Evolutionary conservation across 768 basidiomycete species (phyloP), one percentile per base, ranked within the genome.

Genomic region (Trametes cubensis): DNA sequence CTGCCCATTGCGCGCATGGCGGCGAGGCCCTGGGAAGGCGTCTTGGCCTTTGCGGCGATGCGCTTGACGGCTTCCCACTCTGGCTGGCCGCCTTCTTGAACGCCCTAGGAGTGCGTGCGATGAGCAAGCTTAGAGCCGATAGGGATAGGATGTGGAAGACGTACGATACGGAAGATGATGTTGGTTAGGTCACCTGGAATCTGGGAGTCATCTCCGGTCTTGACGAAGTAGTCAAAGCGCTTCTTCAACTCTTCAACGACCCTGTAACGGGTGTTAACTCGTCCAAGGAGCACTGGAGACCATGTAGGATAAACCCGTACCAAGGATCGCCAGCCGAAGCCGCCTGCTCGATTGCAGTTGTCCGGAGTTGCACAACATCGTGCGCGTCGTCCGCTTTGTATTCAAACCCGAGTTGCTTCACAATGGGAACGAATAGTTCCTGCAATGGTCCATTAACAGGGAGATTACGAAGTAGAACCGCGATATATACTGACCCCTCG

Each of bases 141-240:
- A 40, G 21, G 20, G 15, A 20, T 15, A 18, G 14, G 14, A n/a
- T 28, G 25, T 3, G 47, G 20, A 11, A 10, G 34, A 55, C 52
- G n/a, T 7, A 52, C 30, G 75, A 15, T 8, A 70, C 83, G 17
- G 66, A 89, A 88, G 53, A 75, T 79, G 28, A 71, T 67, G 72
- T 80, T 87, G 44, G 84, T 84, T 44, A 98, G 75, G 75, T 98
- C 95, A 26, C 85, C 82, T 7, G 93, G 92, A 66, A 98, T 92
- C 55, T 74, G 78, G 0, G 87, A 88, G 67, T 89, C 85, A 70
- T 96, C 90, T 8, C 85, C 84, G 15, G 85, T 90, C 61, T 84
- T 80, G 67, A 89, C 73, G 71, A 87, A 93, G 28, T 83, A 76
- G 39, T 78, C 76, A 78, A 97, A 98, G 58, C 92, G 87, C 25